Conservation (phyloP, 2,329 filamentous ascomycete genomes). For the Penicillium aurantiogriseum region DNA sequence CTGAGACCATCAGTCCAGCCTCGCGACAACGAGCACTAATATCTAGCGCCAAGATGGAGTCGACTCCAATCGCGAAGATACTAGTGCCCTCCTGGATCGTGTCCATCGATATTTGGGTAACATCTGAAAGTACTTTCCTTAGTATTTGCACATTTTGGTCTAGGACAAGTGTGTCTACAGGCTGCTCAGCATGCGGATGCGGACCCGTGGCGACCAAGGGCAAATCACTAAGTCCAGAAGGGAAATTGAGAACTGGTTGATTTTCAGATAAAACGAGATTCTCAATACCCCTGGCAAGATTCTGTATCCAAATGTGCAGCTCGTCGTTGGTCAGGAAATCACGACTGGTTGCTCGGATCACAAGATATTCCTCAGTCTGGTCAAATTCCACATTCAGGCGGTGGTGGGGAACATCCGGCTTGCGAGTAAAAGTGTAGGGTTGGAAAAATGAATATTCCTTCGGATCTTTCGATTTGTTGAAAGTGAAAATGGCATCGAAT, state of each 20-base stretch:
- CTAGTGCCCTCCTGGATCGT: background rate
- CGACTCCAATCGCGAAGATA: background rate
- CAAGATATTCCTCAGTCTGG: background rate
- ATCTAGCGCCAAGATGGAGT: conserved; percentile 2
- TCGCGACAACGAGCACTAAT: background rate
- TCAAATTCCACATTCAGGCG: conserved; percentile 8
- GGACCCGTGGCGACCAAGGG: background rate
- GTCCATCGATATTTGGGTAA: background rate
- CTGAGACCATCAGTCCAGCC: background rate
- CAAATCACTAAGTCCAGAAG: background rate
- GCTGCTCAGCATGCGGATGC: background rate
- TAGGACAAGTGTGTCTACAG: background rate
- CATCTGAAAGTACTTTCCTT: background rate
- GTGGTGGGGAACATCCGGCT: background rate
- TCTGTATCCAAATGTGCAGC: background rate
- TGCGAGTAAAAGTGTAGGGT: background rate
- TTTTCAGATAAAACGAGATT: background rate
- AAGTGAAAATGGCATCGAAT: conserved; percentile 3
- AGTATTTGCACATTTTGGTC: background rate
- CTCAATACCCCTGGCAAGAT: background rate
- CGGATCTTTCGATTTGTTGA: background rate
- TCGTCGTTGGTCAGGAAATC: background rate
- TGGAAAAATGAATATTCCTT: background rate
- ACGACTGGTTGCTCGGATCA: background rate
- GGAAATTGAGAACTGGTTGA: background rate